Conservation (phyloP, 768 basidiomycete species). For the Psilocybe sp. region DNA sequence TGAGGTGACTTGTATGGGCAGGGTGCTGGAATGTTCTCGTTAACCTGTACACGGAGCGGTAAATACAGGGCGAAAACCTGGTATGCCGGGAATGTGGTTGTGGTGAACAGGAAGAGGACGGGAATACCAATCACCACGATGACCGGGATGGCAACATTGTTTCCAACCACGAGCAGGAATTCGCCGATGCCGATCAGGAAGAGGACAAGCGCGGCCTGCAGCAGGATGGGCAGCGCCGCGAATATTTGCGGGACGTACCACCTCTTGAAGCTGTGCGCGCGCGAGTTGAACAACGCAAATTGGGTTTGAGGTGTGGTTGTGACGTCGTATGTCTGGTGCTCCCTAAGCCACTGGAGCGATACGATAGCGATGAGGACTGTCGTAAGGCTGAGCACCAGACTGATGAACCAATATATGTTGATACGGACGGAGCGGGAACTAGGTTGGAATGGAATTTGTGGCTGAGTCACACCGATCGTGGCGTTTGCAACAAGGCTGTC, state of each 20-base stretch:
- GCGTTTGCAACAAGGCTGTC: no score
- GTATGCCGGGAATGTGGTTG: slow-evolving; percentile 9
- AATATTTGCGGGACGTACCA: slow-evolving; percentile 7
- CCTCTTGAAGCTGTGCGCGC: not conserved
- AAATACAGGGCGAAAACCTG: slow-evolving; percentile 5
- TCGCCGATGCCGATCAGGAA: slow-evolving; percentile 17
- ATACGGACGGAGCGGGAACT: not conserved
- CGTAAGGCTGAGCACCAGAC: slow-evolving; percentile 5
- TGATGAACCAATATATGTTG: slow-evolving; percentile 9
- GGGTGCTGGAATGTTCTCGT: slow-evolving; percentile 1
- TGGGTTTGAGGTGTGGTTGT: not conserved
- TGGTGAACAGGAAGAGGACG: slow-evolving; percentile 9
- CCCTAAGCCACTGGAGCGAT: slow-evolving; percentile 8
- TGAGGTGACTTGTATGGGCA: slow-evolving; percentile 16
- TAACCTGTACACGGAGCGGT: not conserved
- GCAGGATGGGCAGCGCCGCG: not conserved
- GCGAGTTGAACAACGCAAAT: slow-evolving; percentile 2
- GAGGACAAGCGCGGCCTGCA: slow-evolving; percentile 11
- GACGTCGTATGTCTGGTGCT: slow-evolving; percentile 1
- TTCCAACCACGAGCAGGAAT: slow-evolving; percentile 9
- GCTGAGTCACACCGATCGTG: no score
- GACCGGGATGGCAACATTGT: slow-evolving; percentile 8
- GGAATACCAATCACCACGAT: slow-evolving; percentile 7
- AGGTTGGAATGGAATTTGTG: not conserved
- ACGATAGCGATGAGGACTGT: slow-evolving; percentile 8